Percentiles rank a stretch among this genome's conserved stretches.
phyloP scores from a whole-genome alignment of 441 rosid genomes.

The Rhodomyrtus psidioides region DNA sequence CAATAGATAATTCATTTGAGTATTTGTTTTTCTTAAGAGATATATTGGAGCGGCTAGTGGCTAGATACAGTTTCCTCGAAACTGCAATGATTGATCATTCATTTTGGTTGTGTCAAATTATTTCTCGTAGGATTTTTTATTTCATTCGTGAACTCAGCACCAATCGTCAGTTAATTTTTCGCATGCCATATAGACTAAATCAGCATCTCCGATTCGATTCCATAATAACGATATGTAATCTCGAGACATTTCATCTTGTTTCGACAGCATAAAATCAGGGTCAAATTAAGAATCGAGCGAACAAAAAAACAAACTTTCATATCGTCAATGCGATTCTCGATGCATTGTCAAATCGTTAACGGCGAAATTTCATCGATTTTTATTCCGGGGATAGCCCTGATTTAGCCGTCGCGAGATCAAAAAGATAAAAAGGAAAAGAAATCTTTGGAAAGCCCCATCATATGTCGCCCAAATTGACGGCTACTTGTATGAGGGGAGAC shows the following conservation, averaged over 20 bases:
- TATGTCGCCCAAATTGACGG: constrained; percentile 61
- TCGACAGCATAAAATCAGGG: accelerated
- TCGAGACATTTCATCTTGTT: not conserved
- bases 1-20: not conserved
- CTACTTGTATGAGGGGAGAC: not conserved
- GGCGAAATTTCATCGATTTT: not conserved
- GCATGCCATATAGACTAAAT: not conserved
- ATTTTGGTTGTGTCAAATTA: not conserved
- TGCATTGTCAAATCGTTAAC: too few species aligned
- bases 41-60: accelerated
- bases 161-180: too few species aligned
- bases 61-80: not conserved
- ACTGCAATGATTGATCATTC: too few species aligned
- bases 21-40: not conserved
- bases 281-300: not conserved
- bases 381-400: accelerated
- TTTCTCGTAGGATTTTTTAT: not conserved
- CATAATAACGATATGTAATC: not conserved
- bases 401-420: not conserved
- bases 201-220: accelerated
- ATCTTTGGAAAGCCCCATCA: not conserved
- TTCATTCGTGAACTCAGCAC: accelerated
- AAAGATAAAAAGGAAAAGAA: too few species aligned
- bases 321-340: not conserved
- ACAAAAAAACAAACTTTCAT: accelerated